Base-by-base conservation (phyloP, 2,329 filamentous ascomycete genomes). In the Fusarium mexicanum region DNA sequence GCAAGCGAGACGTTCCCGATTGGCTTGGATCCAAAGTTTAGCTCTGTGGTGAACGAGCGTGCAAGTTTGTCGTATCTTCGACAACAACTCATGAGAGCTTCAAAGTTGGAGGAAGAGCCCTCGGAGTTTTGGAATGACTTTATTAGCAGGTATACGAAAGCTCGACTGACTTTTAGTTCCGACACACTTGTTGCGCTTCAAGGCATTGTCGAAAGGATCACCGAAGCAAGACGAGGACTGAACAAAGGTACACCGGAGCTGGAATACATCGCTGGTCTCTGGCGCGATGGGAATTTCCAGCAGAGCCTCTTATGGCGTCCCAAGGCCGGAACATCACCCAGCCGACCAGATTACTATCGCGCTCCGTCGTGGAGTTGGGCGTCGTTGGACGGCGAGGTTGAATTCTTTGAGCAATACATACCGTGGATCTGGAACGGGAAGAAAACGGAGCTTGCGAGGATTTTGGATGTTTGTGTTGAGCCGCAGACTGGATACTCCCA, bases 291-390 rank as follows among this genome's bases (percentile, higher is more conserved):
- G 0, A 44, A 13, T 29, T 64, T 65, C 5, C 63, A 35, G 13
- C 63, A 50, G 11, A 65, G 47, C 17, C 33, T 65, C 14, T 8
- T 65, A 0, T 65, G 63, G 63, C 63, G 63, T 12, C 47, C 40
- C 1, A 63, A 37, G 7, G 2, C 3, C 0, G 33, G 47, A 4
- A 24, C 40, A 6, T 6, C 60, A 0, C 47, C 20, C 1, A 18
- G 1, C 0, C 26, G 60, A 0, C 60, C 47, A 40, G n/a, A 35
- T 3, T 11, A 3, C 1, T 65, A 65, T 22, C 40, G 60, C 7
- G 60, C 63, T 16, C 63, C 63, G 1, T 65, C 63, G 0, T 65
- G 63, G 63, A 65, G 63, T 2, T 65, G 63, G 63, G 63, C 60
- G 3, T 64, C 63, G 3, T 5, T 65, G 11, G 46, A 65, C 2